These are phyloP conservation scores for Luffa aegyptiaca DNA, from an alignment of 306 rosid genomes.

Conservation along the genomic window DNA sequence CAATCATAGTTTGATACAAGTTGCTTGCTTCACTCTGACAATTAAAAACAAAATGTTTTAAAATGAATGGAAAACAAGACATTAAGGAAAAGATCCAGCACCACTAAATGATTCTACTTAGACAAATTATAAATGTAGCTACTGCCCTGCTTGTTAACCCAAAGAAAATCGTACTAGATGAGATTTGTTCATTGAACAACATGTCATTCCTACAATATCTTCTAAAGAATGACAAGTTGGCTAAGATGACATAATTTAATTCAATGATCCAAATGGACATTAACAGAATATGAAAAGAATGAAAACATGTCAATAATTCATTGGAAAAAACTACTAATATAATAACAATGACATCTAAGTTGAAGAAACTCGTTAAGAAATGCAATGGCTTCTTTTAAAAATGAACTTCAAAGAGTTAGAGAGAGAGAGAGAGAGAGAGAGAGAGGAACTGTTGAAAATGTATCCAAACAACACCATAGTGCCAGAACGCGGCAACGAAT, in stretches of 20 bases:
- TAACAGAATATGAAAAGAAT: background rate
- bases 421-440: background rate
- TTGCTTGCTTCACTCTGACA: background rate
- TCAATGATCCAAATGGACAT: background rate
- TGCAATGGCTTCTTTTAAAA: background rate
- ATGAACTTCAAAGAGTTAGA: background rate
- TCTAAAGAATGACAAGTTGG: background rate
- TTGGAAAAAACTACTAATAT: background rate
- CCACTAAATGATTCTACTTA: background rate
- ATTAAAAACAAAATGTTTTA: background rate
- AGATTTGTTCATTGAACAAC: background rate
- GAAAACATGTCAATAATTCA: background rate
- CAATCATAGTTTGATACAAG: background rate
- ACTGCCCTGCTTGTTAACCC: background rate
- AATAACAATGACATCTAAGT: background rate
- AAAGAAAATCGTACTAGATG: background rate
- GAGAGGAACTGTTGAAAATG: background rate
- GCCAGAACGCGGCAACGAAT: background rate
- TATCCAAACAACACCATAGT: background rate
- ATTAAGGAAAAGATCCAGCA: background rate
- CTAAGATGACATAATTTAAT: background rate
- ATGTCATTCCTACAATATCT: background rate
- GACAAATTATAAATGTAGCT: background rate
- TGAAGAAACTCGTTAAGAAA: background rate
- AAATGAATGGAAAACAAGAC: background rate